These are phyloP conservation scores for Collybia sordida DNA, from an alignment of 768 basidiomycete species.

Conservation along the genomic window DNA sequence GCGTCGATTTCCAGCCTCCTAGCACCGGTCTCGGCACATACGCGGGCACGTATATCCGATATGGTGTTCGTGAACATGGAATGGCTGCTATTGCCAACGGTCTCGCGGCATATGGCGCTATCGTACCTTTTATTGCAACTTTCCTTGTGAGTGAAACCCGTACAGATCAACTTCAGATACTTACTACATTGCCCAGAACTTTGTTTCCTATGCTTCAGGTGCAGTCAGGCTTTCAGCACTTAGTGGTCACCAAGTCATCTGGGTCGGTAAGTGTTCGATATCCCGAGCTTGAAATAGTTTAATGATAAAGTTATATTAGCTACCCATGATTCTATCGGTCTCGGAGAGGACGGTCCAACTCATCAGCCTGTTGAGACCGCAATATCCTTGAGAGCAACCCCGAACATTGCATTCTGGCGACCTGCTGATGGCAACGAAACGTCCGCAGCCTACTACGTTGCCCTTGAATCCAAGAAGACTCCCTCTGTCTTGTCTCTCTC, in stretches of 20 bases:
- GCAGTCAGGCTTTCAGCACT: constrained; percentile 91
- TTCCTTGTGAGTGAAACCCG: constrained; percentile 63
- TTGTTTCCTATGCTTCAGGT: constrained; percentile 91
- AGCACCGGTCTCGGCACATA: constrained; percentile 83
- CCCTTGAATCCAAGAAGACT: constrained; percentile 70
- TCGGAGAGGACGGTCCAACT: constrained; percentile 92
- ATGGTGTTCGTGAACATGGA: constrained; percentile 96
- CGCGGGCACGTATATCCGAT: constrained; percentile 88
- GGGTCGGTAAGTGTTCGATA: constrained; percentile 67
- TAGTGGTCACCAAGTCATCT: constrained; percentile 87
- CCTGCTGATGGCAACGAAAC: constrained; percentile 97
- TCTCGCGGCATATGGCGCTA: constrained; percentile 83
- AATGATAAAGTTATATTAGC: constrained; percentile 38
- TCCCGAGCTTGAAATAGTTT: not conserved
- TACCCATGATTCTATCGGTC: constrained; percentile 94
- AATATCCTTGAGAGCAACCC: constrained; percentile 82
- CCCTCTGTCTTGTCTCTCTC: constrained; percentile 85
- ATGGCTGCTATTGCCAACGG: constrained; percentile 98
- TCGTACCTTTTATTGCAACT: constrained; percentile 89
- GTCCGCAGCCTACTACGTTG: constrained; percentile 86
- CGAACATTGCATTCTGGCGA: constrained; percentile 91
- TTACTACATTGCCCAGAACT: constrained; percentile 58
- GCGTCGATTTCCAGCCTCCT: constrained; percentile 91
- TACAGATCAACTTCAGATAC: not conserved
- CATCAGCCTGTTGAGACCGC: constrained; percentile 94